phyloP scores from a whole-genome alignment of 352 stramenopile genomes.

The Phytopythium delawarense region DNA sequence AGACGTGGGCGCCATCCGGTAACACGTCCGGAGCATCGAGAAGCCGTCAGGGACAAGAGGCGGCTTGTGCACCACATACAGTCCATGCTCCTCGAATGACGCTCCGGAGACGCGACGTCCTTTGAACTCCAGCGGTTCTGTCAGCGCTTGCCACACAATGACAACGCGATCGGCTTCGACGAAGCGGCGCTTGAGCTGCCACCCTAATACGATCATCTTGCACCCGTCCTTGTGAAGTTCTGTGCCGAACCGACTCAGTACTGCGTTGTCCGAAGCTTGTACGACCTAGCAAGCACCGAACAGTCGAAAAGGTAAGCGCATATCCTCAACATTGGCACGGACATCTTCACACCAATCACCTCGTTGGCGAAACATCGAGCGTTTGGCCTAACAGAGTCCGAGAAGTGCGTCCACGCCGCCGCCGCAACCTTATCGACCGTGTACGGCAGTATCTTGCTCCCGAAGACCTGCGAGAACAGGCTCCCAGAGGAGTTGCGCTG shows the following conservation, averaged over 20 bases:
- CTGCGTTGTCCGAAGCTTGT: conserved; percentile 10
- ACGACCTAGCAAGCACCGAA: not conserved
- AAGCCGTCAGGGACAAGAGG: conserved; percentile 16
- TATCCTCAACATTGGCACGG: not conserved
- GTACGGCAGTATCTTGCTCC: conserved; percentile 40
- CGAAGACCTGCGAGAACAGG: conserved; percentile 40
- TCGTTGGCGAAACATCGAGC: conserved; percentile 1
- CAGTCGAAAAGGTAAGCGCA: not conserved
- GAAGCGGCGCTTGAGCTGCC: conserved; percentile 1
- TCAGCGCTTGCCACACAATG: conserved; percentile 15
- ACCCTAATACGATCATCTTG: not conserved
- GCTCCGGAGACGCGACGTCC: conserved; percentile 19
- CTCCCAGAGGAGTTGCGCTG: conserved; percentile 1
- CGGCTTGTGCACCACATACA: not conserved
- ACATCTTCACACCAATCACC: not conserved
- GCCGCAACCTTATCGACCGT: conserved; percentile 20
- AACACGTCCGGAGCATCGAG: conserved; percentile 27
- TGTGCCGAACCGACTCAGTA: conserved; percentile 18
- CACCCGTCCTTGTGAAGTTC: conserved; percentile 10
- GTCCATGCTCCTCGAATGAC: conserved; percentile 27
- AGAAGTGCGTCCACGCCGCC: conserved; percentile 40
- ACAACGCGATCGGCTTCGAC: conserved; percentile 7
- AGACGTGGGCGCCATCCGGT: conserved; percentile 28
- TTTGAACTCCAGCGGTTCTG: conserved; percentile 37
- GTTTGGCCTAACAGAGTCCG: conserved; percentile 15